A percentile compares a stretch with the other conserved stretches of the same genome.
Evolutionary conservation across 148 eudicot genomes (phyloP).

Genomic region (Camellia granthamiana): DNA sequence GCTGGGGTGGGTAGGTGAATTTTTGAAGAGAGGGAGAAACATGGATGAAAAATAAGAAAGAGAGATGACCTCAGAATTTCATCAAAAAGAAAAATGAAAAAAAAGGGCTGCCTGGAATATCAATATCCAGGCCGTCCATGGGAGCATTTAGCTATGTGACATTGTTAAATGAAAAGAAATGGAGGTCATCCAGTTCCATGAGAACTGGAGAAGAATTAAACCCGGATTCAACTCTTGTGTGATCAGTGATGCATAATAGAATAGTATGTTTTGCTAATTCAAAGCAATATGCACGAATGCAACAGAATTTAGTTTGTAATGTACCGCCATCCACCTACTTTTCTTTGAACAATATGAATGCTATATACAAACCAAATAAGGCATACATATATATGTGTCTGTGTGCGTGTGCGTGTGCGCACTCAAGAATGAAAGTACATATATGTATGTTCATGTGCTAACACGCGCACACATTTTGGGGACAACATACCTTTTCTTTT

Average conservation of each 20-base stretch:
- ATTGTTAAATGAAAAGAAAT: background rate
- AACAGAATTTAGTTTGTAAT: background rate
- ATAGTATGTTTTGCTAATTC: background rate
- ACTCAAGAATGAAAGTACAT: no score
- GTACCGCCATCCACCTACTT: background rate
- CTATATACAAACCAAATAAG: background rate
- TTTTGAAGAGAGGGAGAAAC: background rate
- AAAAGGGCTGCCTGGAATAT: background rate
- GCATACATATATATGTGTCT: no score
- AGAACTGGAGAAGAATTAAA: background rate
- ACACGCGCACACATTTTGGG: background rate
- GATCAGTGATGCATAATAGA: background rate
- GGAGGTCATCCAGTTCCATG: background rate
- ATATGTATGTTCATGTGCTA: background rate
- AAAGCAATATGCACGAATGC: background rate
- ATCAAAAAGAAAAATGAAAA: no score
- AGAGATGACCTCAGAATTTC: no score
- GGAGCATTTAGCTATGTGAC: background rate
- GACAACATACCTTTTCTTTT: slow-evolving; percentile 57
- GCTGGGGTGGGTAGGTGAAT: background rate
- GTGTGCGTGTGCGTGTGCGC: no score
- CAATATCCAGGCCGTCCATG: background rate
- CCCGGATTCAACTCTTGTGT: background rate
- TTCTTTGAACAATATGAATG: background rate
- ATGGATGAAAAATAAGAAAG: background rate